phyloP scores from a whole-genome alignment of 768 basidiomycete species.

The Aureoboletus auriporus region DNA sequence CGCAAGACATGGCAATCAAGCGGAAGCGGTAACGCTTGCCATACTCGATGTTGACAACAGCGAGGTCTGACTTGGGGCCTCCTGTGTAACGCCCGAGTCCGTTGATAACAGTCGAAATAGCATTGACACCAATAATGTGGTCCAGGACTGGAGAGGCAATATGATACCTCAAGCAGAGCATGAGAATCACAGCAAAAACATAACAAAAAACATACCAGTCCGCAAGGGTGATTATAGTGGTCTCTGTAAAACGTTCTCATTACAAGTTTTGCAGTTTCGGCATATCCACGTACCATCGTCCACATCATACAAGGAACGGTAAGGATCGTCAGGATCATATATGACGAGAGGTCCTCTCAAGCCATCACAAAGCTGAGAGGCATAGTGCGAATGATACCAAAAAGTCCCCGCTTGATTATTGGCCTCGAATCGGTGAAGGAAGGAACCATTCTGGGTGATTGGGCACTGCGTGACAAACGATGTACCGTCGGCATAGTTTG shows the following conservation, averaged over 20 bases:
- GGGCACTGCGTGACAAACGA: constrained; percentile 36
- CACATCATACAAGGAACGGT: constrained; percentile 36
- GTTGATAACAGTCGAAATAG: constrained; percentile 29
- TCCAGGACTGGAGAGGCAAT: constrained; percentile 13
- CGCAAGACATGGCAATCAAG: constrained; percentile 43
- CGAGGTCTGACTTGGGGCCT: constrained; percentile 34
- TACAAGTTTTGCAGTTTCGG: background rate
- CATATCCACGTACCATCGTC: constrained; percentile 35
- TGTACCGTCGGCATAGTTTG: constrained; percentile 44
- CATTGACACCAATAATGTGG: constrained; percentile 12
- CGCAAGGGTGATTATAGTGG: constrained; percentile 22
- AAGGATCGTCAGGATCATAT: constrained; percentile 41
- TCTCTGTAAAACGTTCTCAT: constrained; percentile 10
- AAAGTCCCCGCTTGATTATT: constrained; percentile 25
- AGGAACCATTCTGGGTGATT: constrained; percentile 21
- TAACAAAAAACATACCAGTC: constrained; percentile 17
- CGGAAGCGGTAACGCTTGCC: constrained; percentile 47
- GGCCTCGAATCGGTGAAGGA: constrained; percentile 17
- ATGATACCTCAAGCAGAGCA: constrained; percentile 20
- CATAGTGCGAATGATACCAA: constrained; percentile 37
- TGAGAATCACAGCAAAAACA: background rate
- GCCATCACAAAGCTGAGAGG: constrained; percentile 39
- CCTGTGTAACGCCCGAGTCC: constrained; percentile 28
- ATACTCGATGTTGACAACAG: constrained; percentile 36
- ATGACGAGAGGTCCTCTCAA: constrained; percentile 37